These are phyloP conservation scores for Podaxis sp. DNA, from an alignment of 768 basidiomycete genomes.

Conservation along the genomic window DNA sequence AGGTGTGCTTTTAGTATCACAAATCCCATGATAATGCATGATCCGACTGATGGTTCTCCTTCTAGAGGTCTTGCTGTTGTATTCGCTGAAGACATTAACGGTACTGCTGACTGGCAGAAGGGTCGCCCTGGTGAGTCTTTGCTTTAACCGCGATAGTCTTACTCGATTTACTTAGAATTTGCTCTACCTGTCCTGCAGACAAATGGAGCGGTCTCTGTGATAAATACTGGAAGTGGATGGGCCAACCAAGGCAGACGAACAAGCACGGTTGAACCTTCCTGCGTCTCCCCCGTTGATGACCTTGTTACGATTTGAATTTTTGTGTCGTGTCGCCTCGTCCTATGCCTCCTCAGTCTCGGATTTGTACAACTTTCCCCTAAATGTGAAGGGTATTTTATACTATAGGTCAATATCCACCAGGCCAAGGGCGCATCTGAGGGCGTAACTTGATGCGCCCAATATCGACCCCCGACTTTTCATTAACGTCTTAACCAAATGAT, in stretches of 20 bases:
- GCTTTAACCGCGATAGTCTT: background rate
- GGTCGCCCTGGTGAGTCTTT: background rate
- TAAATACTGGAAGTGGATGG: background rate
- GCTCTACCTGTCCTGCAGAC: background rate
- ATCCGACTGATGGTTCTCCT: background rate
- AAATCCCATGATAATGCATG: background rate
- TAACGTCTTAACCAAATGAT: background rate
- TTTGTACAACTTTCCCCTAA: too few species aligned
- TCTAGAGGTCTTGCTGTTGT: constrained; percentile 18
- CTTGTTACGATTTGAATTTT: background rate
- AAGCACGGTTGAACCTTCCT: background rate
- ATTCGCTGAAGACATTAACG: constrained; percentile 17
- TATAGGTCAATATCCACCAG: too few species aligned
- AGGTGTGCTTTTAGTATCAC: background rate
- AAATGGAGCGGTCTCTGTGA: background rate
- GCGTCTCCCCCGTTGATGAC: background rate
- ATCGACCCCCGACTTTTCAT: background rate
- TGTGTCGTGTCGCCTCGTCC: background rate
- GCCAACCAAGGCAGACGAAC: background rate
- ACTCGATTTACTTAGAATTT: background rate
- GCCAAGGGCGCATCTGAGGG: too few species aligned
- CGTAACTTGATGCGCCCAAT: too few species aligned
- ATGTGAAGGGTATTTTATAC: too few species aligned
- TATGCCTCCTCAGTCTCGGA: too few species aligned
- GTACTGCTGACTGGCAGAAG: background rate